Conservation (phyloP, 495 filamentous ascomycete species). For the Hypoxylon trugodes region DNA sequence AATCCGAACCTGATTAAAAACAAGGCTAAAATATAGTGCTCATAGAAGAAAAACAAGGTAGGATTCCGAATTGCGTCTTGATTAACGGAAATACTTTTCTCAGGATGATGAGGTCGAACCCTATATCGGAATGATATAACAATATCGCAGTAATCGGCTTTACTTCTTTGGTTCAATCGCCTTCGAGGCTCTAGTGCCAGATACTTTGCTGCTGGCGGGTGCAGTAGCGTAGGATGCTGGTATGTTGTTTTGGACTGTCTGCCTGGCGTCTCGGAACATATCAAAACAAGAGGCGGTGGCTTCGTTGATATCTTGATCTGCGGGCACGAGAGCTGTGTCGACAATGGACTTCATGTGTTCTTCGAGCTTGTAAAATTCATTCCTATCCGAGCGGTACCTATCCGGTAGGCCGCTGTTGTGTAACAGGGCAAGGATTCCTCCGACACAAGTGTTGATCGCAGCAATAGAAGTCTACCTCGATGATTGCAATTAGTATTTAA, state of each 20-base stretch:
- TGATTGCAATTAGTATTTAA: conserved; percentile 10
- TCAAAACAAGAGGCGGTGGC: conserved; percentile 50
- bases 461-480: conserved; percentile 51
- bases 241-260: conserved; percentile 54
- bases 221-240: conserved; percentile 48
- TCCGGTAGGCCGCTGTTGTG: conserved; percentile 62
- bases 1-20: neutral
- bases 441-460: conserved; percentile 57
- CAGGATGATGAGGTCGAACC: neutral
- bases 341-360: conserved; percentile 57
- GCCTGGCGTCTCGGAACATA: conserved; percentile 50
- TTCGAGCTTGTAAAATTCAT: conserved; percentile 55
- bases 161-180: conserved; percentile 30
- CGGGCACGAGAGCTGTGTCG: conserved; percentile 54
- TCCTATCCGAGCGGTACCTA: conserved; percentile 54
- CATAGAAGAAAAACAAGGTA: neutral
- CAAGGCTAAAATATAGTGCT: conserved; percentile 16
- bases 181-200: neutral
- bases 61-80: neutral
- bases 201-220: conserved; percentile 8
- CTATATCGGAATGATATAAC: neutral
- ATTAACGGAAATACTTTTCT: conserved; percentile 3
- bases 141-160: neutral
- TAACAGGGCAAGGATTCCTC: conserved; percentile 58
- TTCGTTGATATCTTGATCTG: conserved; percentile 48